phyloP scores from a whole-genome alignment of 1,139 yeast genomes.

The Candida tropicalis region DNA sequence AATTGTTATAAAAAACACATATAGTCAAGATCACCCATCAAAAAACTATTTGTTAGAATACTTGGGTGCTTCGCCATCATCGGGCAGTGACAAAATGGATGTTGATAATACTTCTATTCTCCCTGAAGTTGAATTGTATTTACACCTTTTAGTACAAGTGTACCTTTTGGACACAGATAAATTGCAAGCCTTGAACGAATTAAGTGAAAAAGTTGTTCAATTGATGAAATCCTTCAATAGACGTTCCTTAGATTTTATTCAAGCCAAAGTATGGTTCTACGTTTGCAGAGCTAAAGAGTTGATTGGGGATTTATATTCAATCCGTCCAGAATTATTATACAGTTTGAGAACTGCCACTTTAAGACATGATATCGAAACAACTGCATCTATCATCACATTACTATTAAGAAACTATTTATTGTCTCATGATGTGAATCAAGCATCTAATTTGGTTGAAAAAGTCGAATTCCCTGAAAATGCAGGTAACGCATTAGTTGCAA shows the following conservation, averaged over 20 bases:
- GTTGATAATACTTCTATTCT: conserved; percentile 9
- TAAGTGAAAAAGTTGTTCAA: conserved; percentile 57
- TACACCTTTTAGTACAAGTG: conserved; percentile 78
- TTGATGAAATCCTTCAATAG: conserved; percentile 69
- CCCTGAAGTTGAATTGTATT: conserved; percentile 81
- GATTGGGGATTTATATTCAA: conserved; percentile 55
- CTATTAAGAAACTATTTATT: conserved; percentile 79
- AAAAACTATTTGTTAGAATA: conserved; percentile 46
- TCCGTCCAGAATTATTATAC: conserved; percentile 69
- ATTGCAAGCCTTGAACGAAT: conserved; percentile 49
- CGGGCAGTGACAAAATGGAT: conserved; percentile 23
- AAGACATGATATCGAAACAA: conserved; percentile 91
- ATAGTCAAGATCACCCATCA: conserved; percentile 37
- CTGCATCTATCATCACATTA: conserved; percentile 82
- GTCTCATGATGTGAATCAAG: conserved; percentile 82
- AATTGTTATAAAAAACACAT: conserved; percentile 53
- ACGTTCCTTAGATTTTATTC: conserved; percentile 82
- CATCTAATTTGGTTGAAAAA: conserved; percentile 87
- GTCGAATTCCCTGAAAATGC: conserved; percentile 85
- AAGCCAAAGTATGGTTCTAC: conserved; percentile 94
- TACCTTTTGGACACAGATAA: conserved; percentile 67
- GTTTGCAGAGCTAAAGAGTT: conserved; percentile 79
- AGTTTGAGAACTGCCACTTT: conserved; percentile 88
- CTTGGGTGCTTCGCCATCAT: conserved; percentile 19
- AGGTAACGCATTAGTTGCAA: conserved; percentile 85